Conservation (phyloP, 2,329 filamentous ascomycete genomes). For the Colletotrichum incanum region DNA sequence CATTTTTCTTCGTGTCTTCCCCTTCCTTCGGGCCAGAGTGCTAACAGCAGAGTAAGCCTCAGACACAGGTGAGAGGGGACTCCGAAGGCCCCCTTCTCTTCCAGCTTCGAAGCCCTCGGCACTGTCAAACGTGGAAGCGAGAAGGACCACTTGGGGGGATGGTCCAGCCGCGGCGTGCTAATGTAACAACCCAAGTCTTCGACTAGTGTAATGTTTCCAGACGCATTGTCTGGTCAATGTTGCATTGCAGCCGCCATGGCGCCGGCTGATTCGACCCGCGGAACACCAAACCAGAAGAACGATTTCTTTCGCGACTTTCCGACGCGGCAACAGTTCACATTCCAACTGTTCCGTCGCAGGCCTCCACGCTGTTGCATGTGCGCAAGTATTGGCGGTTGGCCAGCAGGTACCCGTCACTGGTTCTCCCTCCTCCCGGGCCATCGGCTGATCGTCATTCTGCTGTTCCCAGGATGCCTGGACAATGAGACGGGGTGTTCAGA, state of each 20-base stretch:
- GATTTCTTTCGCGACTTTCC: not conserved
- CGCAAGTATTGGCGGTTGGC: conserved; percentile 14
- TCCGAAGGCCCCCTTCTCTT: not conserved
- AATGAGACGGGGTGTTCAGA: conserved; percentile 30
- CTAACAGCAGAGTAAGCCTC: not conserved
- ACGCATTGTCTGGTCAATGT: conserved; percentile 15
- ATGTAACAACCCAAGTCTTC: conserved; percentile 21
- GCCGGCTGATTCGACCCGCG: not conserved
- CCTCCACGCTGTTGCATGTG: conserved; percentile 21
- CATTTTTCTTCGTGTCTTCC: not conserved
- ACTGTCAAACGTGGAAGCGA: not conserved
- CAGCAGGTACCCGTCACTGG: conserved; percentile 19
- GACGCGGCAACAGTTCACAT: conserved; percentile 16
- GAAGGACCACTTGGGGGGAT: too few species aligned
- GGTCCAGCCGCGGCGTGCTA: conserved; percentile 12
- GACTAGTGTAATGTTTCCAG: conserved; percentile 27
- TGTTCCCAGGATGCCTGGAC: conserved; percentile 32
- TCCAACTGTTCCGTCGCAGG: conserved; percentile 24
- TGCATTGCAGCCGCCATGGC: conserved; percentile 29
- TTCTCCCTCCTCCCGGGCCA: conserved; percentile 4
- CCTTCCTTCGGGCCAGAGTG: not conserved
- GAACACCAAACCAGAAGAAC: not conserved
- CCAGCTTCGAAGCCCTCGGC: not conserved
- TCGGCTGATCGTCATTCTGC: conserved; percentile 39
- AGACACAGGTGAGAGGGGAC: not conserved